Base-by-base conservation (phyloP, 169 alveolate genomes). In the Toxoplasma gondii region DNA sequence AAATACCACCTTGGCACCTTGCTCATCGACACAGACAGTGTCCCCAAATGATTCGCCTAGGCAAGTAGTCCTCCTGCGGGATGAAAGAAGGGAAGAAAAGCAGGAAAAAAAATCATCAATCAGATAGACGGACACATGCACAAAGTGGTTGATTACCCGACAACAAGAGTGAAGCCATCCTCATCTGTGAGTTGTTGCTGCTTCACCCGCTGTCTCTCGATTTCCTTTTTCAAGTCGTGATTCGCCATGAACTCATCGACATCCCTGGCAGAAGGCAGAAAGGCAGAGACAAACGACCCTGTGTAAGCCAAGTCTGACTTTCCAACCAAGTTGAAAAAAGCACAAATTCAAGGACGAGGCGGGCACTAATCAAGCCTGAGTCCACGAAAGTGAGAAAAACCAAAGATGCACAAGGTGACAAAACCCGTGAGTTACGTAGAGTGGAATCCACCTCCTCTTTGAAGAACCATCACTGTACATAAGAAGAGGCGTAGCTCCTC, bases 131-230 rank as follows among this genome's bases (percentile, higher is more conserved):
- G 12, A 49, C 58, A 49, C 4, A 12, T 4, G 22, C 22, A 12
- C 58, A 4, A 4, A 49, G 12, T 12, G 58, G 22, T 2, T n/a
- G 7, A 64, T 22, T 43, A 82, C 90, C 90, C 67, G 38, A 43
- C 67, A 31, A 82, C 90, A 7, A 82, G 90, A 38, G 90, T 82
- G 41, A 82, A 82, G 64, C 90, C 90, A 31, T 82, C 90, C 64
- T 82, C 90, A 36, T 82, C 90, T 36, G 90, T 82, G 41, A 41
- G 43, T 29, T 43, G 69, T 67, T 43, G 90, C 41, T 82, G 90
- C 90, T 82, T 82, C 69, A 39, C 34, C 5, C 67, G 90, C 64
- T 82, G 90, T 29, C 90, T 22, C 90, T 82, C 90, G 36, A 82
- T 38, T 31, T 82, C 69, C 90, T 82, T 82, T 67, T 43, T 39